Evolutionary conservation across 2,329 filamentous ascomycete genomes (phyloP), one percentile per base, ranked within the genome.

Genomic region (Aspergillus melleus): DNA sequence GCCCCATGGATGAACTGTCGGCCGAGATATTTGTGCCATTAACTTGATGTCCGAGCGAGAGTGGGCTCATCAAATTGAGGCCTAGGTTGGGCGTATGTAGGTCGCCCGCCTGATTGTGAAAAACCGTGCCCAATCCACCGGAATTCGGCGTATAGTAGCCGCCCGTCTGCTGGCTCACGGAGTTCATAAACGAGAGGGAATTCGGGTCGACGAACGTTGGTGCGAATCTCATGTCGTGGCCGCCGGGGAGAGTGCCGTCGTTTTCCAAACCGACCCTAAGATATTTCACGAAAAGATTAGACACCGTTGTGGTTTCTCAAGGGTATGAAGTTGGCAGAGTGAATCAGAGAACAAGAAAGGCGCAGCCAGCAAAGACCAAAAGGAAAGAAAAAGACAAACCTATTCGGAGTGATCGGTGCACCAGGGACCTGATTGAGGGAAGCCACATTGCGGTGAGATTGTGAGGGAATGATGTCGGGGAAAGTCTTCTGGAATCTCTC

Each of bases 81-180:
- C 85, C 85, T 69, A 93, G 81, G 32, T 85, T 88, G 4, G 92
- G 92, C 2, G 92, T 96, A 75, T 96, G 92, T 58, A 97, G 82
- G 75, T 96, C 92, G 54, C 91, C 90, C 42, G 91, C 90, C 75
- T 93, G 91, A 54, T 84, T 86, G 72, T 96, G 91, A 72, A 92
- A 96, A 65, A 94, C 78, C 19, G 90, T 90, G 71, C 90, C 72
- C 64, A 88, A 89, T 50, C 90, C 90, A 64, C 90, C 91, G 2
- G 92, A 90, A 1, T 91, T 96, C 2, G 93, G 91, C 8, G 92
- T 93, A 77, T 96, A 97, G 76, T 95, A 95, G 14, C 89, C 90
- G 14, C 89, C 90, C 16, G 90, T 86, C 50, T 89, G 86, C 64
- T 93, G 90, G 75, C 90, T 91, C 64, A 89, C 87, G 71, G 96